Conservation (phyloP, 2,329 filamentous ascomycete species). For the Gaeumannomyces sp. region DNA sequence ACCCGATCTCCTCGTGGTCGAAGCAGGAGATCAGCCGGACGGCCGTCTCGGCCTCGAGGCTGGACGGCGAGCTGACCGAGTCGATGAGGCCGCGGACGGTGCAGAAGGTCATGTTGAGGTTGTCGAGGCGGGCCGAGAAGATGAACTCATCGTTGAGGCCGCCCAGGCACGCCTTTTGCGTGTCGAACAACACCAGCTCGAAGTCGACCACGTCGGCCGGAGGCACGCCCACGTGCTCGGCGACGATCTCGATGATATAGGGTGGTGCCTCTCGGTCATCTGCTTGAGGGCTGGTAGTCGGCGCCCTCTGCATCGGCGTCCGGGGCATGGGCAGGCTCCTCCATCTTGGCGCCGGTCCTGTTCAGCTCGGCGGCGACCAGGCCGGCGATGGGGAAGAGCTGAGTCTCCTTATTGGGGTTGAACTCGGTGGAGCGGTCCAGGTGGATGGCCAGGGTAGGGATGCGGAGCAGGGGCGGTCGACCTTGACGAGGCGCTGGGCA, state of each 20-base stretch:
- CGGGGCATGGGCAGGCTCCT: slow-evolving; percentile 26
- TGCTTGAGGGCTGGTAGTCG: slow-evolving; percentile 70
- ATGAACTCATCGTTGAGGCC: slow-evolving; percentile 91
- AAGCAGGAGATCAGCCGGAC: slow-evolving; percentile 94
- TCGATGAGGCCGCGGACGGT: slow-evolving; percentile 77
- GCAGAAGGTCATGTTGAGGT: slow-evolving; percentile 95
- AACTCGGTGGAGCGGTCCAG: slow-evolving; percentile 82
- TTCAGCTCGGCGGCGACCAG: slow-evolving; percentile 85
- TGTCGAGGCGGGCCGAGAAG: slow-evolving; percentile 92
- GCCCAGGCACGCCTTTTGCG: slow-evolving; percentile 82
- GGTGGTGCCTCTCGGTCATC: slow-evolving; percentile 79
- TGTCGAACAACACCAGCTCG: slow-evolving; percentile 94
- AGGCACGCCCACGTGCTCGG: slow-evolving; percentile 66
- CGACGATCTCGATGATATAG: slow-evolving; percentile 82
- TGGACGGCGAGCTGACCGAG: slow-evolving; percentile 58
- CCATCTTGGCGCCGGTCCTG: slow-evolving; percentile 49
- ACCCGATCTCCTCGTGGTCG: slow-evolving; percentile 97
- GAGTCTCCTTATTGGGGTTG: slow-evolving; percentile 93
- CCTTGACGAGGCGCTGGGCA: slow-evolving; percentile 78
- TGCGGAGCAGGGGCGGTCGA: slow-evolving; percentile 82
- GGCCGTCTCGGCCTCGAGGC: slow-evolving; percentile 58
- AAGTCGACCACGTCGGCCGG: slow-evolving; percentile 80
- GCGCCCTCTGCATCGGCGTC: slow-evolving; percentile 38
- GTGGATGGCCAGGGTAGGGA: slow-evolving; percentile 92
- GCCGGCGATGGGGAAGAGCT: slow-evolving; percentile 89